Base-by-base conservation (phyloP, 2,329 filamentous ascomycete species). In the Hymenotorrendiella dingleyae region DNA sequence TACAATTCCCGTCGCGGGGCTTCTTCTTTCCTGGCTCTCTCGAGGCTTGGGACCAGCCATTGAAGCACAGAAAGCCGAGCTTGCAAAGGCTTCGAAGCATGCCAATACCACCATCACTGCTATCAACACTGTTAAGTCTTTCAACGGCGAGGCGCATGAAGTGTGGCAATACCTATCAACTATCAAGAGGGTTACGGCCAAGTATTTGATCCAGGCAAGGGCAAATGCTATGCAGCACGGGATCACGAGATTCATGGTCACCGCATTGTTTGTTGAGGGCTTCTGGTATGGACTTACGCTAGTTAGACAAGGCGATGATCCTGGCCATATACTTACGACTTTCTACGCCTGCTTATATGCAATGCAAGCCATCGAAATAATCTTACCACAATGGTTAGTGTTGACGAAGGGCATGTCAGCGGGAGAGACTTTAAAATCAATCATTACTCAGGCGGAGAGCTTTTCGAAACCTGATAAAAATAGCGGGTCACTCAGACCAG, bases 71-170 rank as follows among this genome's bases (percentile, higher is more conserved):
- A 81, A 84, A 43, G 63, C 65, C 1, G 74, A 82, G 43, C 73
- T 95, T 1, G 76, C 77, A 2, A 67, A 73, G 36, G 86, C 87
- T 0, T 82, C 88, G 0, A 91, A 87, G 56, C 70, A 80, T 42
- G 76, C 81, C 1, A 80, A 78, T 8, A 83, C 79, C 9, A 80
- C 86, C 0, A 73, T 94, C 8, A 70, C 71, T 1, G 80, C 78
- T 3, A 91, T 96, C 28, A 87, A 94, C 47, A 77, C 86, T 0
- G 87, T 97, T 57, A 96, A 96, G 61, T 82, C 80, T 40, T 90
- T 85, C 65, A 90, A 91, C 53, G 86, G 83, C 0, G 76, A 88
- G 55, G 72, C 74, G 10, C 68, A 80, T 9, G 90, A 94, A 60
- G 63, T 76, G 1, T 72, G 73, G 56, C 77, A 78, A 50, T 96